Evolutionary conservation across 2,329 filamentous ascomycete genomes (phyloP), one percentile per base, ranked within the genome.

Genomic region (Phoma sp.): DNA sequence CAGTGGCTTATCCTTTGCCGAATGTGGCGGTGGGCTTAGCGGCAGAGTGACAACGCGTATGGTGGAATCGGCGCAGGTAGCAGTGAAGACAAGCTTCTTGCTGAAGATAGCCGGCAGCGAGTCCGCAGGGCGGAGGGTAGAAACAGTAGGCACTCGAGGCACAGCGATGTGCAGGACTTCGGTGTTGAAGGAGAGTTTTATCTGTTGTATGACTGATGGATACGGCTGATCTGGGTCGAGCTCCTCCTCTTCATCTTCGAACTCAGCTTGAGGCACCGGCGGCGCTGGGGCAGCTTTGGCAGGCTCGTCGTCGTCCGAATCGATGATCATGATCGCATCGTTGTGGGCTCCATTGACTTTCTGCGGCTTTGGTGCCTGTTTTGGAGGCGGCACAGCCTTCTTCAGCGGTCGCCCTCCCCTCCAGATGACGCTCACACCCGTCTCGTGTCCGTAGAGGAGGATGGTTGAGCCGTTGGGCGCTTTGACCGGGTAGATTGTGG

Each of bases 401-500:
- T 80, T 80, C 51, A 84, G 78, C 1, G 76, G 73, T 27, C 76
- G 78, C 4, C 85, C 85, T 38, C 85, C 85, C 71, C 83, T 79
- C 86, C 86, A 88, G 27, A 86, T 62, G 43, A 88, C 73, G 53
- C 81, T 80, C 21, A 89, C 63, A 5, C 86, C 86, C 37, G 77
- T 78, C 37, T 83, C 81, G 60, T 87, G 82, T 41, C 82, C 86
- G 62, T 85, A 87, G 12, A 88, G 65, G 39, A 88, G 77, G 55
- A 88, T 77, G 2, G 82, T 84, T 3, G 86, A 88, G 68, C 84
- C 84, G 71, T 88, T 87, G 21, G 84, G 81, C 19, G 84, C 78
- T 58, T 78, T 77, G 33, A 83, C 70, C 6, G 86, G 85, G 66
- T 88, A 88, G 60, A 83, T 76, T 68, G 81, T 79, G 12, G 84